Conservation (phyloP, 192 early-diverging fungal species). For the Entomortierella lignicola region DNA sequence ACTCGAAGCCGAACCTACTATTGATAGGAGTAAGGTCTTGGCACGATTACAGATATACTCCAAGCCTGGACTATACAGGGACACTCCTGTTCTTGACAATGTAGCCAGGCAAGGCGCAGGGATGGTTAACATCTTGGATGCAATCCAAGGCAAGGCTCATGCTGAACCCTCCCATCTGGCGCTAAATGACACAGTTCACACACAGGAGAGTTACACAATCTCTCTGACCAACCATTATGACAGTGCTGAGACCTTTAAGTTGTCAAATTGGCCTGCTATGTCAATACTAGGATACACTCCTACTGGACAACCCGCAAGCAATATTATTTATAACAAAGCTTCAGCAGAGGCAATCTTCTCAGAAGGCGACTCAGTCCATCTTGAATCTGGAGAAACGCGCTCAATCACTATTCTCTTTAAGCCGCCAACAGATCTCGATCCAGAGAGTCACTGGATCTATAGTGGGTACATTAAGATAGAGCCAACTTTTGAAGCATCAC, state of each 20-base stretch:
- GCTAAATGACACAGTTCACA: constrained; percentile 64
- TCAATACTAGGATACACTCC: constrained; percentile 56
- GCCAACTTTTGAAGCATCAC: not conserved
- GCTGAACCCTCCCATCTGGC: constrained; percentile 67
- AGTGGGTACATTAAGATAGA: constrained; percentile 15
- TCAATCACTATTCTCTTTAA: constrained; percentile 49
- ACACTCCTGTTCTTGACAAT: constrained; percentile 17
- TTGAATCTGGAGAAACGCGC: constrained; percentile 29
- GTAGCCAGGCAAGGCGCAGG: constrained; percentile 77
- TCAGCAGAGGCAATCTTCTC: constrained; percentile 45
- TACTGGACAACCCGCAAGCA: constrained; percentile 10
- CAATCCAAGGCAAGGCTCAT: constrained; percentile 62
- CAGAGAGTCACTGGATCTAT: constrained; percentile 33
- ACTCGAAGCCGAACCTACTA: constrained; percentile 17
- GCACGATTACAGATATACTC: constrained; percentile 23
- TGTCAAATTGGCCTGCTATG: constrained; percentile 52
- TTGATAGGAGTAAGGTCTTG: constrained; percentile 21
- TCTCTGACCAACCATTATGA: constrained; percentile 54
- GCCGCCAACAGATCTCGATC: constrained; percentile 43
- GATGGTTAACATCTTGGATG: constrained; percentile 73
- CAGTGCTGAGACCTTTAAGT: constrained; percentile 28
- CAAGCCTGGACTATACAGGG: constrained; percentile 18
- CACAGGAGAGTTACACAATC: constrained; percentile 36
- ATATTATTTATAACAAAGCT: constrained; percentile 8
- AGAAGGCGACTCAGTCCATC: constrained; percentile 1